Percentiles rank a stretch among this genome's conserved stretches.
phyloP scores from a whole-genome alignment of 192 early-diverging fungal species.

The Glomus cerebriforme region DNA sequence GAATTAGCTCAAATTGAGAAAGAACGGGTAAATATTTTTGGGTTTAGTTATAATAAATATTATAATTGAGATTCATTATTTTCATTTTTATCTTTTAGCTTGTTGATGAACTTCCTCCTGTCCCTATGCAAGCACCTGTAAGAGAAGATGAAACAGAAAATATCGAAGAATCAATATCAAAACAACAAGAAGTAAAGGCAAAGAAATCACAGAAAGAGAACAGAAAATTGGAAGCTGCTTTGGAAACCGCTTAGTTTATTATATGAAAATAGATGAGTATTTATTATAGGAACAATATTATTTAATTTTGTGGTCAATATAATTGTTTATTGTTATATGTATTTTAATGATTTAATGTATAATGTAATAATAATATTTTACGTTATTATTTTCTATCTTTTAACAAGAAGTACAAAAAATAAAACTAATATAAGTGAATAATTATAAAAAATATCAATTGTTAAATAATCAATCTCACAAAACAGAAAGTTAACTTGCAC shows the following conservation, averaged over 20 bases:
- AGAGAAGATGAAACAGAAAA: neutral
- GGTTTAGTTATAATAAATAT: neutral
- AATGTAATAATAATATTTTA: too few relatives aligned
- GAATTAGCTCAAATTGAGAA: conserved; percentile 66
- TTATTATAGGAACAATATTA: too few relatives aligned
- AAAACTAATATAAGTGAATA: too few relatives aligned
- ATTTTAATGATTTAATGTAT: too few relatives aligned
- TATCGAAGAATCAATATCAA: neutral
- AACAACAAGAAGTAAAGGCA: neutral
- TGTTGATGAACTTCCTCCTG: neutral
- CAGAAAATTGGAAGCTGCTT: neutral
- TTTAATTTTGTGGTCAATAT: too few relatives aligned
- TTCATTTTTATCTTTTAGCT: neutral
- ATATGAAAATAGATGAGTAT: neutral
- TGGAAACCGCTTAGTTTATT: neutral
- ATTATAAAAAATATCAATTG: too few relatives aligned
- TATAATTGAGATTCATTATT: neutral
- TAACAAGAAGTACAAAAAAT: too few relatives aligned
- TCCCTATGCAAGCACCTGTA: neutral
- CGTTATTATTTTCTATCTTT: too few relatives aligned
- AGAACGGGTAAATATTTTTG: neutral
- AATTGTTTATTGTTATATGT: too few relatives aligned
- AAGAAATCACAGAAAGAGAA: neutral
- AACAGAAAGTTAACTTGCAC: neutral
- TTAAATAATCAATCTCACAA: neutral